These are phyloP conservation scores for Boeremia exigua DNA, from an alignment of 2,329 filamentous ascomycete genomes.

Conservation along the genomic window DNA sequence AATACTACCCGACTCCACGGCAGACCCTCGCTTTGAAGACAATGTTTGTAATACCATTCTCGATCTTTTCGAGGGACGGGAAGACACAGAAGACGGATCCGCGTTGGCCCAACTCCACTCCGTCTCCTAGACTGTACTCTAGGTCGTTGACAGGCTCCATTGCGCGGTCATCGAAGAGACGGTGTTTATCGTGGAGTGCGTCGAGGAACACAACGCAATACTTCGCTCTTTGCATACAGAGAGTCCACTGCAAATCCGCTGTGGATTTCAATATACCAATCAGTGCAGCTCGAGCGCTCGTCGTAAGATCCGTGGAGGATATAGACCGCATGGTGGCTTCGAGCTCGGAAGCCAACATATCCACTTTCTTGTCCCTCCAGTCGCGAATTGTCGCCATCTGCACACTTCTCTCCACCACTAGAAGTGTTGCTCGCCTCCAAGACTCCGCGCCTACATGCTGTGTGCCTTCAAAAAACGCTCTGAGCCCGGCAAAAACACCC, in stretches of 20 bases:
- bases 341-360: constrained; percentile 25
- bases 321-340: constrained; percentile 32
- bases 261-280: constrained; percentile 32
- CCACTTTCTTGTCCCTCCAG: background rate
- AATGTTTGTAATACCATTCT: constrained; percentile 36
- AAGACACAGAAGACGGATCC: constrained; percentile 42
- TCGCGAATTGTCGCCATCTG: background rate
- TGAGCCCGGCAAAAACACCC: constrained; percentile 26
- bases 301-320: constrained; percentile 26
- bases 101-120: constrained; percentile 22
- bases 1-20: constrained; percentile 17
- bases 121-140: constrained; percentile 32
- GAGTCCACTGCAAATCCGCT: constrained; percentile 33
- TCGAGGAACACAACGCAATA: constrained; percentile 38
- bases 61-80: constrained; percentile 41
- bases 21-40: constrained; percentile 42
- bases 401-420: constrained; percentile 29
- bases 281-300: constrained; percentile 26
- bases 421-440: constrained; percentile 39
- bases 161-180: constrained; percentile 28
- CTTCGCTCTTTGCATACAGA: constrained; percentile 40
- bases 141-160: constrained; percentile 44
- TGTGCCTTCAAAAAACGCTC: constrained; percentile 27
- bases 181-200: background rate
- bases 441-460: constrained; percentile 25